Base-by-base conservation (phyloP, 352 stramenopile species). In the Phytopythium delawarense region DNA sequence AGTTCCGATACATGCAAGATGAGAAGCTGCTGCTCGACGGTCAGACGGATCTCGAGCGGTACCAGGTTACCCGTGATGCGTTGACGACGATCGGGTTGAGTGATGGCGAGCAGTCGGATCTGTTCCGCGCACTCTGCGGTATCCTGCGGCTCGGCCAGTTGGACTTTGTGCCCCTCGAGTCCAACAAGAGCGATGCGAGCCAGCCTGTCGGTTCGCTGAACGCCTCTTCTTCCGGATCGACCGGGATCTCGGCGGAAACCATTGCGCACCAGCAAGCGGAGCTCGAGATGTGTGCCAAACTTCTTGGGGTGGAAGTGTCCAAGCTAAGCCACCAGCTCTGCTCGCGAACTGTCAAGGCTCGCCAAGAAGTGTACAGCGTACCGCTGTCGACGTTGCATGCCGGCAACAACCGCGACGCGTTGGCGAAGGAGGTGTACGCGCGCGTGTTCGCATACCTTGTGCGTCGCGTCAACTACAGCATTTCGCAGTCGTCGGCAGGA, bases 371-470 rank as follows among this genome's bases (percentile, higher is more conserved):
- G 18, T 96, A 96, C 62, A 87, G 78, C 34, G 81, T 96, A 2
- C 83, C 87, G 12, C 62, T 96, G 0, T 91, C 79, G 1, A 74
- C 72, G 37, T 62, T 88, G 32, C 82, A 96, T 28, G 87, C 89
- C 0, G 74, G 81, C 35, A 91, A 94, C 65, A 92, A 91, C 63
- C 85, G 97, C 30, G 97, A 99, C 73, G 97, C 97, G 15, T 68
- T 98, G 7, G 92, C 88, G 18, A 98, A 98, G 62, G 94, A 97
- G 59, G 75, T 98, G n/a, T 98, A 98, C 59, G 80, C 86, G 8
- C 88, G 96, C 25, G 72, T 99, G 16, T 99, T 99, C 65, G 81
- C 93, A 3, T 98, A 97, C 78, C 80, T 99, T 12, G 96, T 99
- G 52, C 75, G 76, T 12, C 78, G 81, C 15, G 83, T 96, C 13